These are phyloP conservation scores for Fusarium euwallaceae DNA, from an alignment of 2,329 filamentous ascomycete species.

Conservation along the genomic window DNA sequence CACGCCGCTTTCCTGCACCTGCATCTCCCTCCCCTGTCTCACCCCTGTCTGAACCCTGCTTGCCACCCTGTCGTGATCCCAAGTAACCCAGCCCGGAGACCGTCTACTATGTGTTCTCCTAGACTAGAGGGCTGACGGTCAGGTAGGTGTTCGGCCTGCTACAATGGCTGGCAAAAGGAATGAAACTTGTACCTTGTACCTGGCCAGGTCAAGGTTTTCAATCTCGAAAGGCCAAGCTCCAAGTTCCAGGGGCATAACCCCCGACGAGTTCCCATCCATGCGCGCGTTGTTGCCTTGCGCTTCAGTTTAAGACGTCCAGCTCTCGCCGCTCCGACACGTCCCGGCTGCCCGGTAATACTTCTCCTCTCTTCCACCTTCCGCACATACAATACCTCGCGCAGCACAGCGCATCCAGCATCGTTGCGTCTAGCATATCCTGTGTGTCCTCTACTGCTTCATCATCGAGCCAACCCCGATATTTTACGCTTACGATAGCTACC, in stretches of 20 bases:
- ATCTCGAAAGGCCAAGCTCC: slow-evolving; percentile 16
- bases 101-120: slow-evolving; percentile 18
- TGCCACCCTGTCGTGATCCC: slow-evolving; percentile 44
- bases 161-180: not conserved
- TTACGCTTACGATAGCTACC: slow-evolving; percentile 7
- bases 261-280: slow-evolving; percentile 34
- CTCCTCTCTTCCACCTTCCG: slow-evolving; percentile 33
- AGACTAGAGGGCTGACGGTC: slow-evolving; percentile 30
- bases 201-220: slow-evolving; percentile 27
- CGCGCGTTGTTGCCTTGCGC: slow-evolving; percentile 31
- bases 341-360: slow-evolving; percentile 28
- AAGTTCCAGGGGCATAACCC: slow-evolving; percentile 34
- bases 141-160: slow-evolving; percentile 14
- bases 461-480: slow-evolving; percentile 9
- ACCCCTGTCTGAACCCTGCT: slow-evolving; percentile 36
- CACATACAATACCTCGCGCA: slow-evolving; percentile 18
- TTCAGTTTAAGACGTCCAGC: slow-evolving; percentile 43
- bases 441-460: slow-evolving; percentile 3
- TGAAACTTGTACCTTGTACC: not conserved
- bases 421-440: slow-evolving; percentile 18
- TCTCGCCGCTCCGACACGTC: slow-evolving; percentile 30
- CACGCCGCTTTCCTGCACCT: slow-evolving; percentile 45
- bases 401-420: slow-evolving; percentile 12
- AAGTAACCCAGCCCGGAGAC: slow-evolving; percentile 43
- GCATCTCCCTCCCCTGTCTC: slow-evolving; percentile 42